A percentile compares a stretch with the other conserved stretches of the same genome.
Conservation (phyloP, 129 eudicot species). For the Deinandra increscens region DNA sequence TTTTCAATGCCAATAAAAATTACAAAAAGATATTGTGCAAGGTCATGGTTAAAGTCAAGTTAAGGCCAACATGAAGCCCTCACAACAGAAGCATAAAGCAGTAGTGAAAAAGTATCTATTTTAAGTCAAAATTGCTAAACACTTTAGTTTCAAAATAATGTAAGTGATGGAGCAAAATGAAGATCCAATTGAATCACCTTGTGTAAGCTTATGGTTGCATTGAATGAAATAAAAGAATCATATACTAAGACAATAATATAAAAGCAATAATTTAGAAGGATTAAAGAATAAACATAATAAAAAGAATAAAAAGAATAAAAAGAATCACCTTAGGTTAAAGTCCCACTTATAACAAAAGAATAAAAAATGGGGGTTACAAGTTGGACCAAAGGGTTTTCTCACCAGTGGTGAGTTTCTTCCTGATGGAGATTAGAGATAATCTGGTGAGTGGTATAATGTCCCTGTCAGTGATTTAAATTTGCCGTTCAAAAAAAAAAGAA, state of each 20-base stretch:
- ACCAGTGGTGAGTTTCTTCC: too few species aligned
- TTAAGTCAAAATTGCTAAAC: background rate
- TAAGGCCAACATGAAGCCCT: slow-evolving; percentile 98
- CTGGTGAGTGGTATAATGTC: too few species aligned
- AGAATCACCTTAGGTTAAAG: slow-evolving; percentile 8
- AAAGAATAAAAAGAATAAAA: background rate
- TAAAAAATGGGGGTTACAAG: too few species aligned
- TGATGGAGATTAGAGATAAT: too few species aligned
- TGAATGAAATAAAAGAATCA: slow-evolving; percentile 12
- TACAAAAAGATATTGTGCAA: slow-evolving; percentile 65
- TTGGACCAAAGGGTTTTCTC: too few species aligned
- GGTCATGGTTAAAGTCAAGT: slow-evolving; percentile 92
- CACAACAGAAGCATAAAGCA: slow-evolving; percentile 32
- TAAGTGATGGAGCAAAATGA: background rate
- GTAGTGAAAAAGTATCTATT: slow-evolving; percentile 4
- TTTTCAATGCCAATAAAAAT: background rate
- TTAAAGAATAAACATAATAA: slow-evolving; percentile 5
- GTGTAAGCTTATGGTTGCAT: slow-evolving; percentile 89
- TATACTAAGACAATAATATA: background rate
- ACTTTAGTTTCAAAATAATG: background rate
- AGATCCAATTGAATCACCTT: too few species aligned
- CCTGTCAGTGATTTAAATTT: background rate
- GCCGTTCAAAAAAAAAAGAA: too few species aligned
- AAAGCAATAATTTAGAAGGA: background rate
- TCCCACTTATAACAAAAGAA: too few species aligned